Evolutionary conservation across 1,284 basidiomycete genomes (phyloP).

Genomic region (Mycosarcoma mackinlayi): DNA sequence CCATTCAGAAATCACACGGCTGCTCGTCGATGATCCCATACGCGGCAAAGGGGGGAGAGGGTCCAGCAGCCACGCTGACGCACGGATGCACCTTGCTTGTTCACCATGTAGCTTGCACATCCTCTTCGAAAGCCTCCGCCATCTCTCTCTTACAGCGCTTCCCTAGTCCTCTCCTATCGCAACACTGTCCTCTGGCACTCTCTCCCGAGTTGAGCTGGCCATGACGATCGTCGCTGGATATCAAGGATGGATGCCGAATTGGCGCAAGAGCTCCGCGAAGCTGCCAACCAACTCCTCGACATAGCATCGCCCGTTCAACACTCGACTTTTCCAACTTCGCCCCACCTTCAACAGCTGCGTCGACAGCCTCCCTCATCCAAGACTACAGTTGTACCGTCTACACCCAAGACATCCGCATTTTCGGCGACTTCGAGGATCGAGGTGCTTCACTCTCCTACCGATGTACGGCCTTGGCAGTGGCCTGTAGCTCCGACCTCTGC

Average conservation of each 20-base stretch:
- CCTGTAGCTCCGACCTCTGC: conserved; percentile 11
- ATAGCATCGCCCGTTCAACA: conserved; percentile 16
- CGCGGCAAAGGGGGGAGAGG: too few species aligned
- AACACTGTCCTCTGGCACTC: too few species aligned
- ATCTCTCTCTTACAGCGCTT: too few species aligned
- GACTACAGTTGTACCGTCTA: not conserved
- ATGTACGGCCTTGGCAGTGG: conserved; percentile 43
- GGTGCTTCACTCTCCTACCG: conserved; percentile 35
- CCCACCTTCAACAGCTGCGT: conserved; percentile 9
- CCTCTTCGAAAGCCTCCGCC: too few species aligned
- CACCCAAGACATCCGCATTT: conserved; percentile 6
- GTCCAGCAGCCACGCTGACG: conserved; percentile 13
- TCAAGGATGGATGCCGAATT: conserved; percentile 39
- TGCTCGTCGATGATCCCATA: too few species aligned
- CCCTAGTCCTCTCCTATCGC: too few species aligned
- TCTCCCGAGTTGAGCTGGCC: too few species aligned
- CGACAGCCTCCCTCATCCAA: not conserved
- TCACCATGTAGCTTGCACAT: too few species aligned
- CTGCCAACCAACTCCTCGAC: conserved; percentile 47
- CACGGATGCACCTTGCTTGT: conserved; percentile 21
- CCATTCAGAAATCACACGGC: too few species aligned
- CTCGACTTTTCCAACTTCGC: conserved; percentile 11
- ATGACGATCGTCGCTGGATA: not conserved
- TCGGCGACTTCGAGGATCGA: conserved; percentile 33
- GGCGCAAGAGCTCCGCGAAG: conserved; percentile 48